Percentiles rank a stretch among this genome's conserved stretches.
These are phyloP conservation scores for Castanea sativa DNA, from an alignment of 306 rosid species.

Conservation along the genomic window DNA sequence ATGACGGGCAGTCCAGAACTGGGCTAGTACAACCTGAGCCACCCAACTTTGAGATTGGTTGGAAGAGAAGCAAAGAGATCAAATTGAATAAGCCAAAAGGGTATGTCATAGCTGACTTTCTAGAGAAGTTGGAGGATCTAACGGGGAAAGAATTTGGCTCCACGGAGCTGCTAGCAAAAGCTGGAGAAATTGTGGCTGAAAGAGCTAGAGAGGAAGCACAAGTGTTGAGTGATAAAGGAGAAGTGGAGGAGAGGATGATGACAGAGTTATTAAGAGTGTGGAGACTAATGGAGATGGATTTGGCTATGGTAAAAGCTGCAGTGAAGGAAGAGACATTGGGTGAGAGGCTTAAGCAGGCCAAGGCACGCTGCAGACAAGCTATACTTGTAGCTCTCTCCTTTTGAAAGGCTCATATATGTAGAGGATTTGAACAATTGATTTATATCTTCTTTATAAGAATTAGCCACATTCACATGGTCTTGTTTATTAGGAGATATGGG, in stretches of 20 bases:
- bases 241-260: conserved; percentile 85
- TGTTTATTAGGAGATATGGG: no score
- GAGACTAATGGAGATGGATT: conserved; percentile 87
- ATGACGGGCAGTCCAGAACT: conserved; percentile 34
- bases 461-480: no score
- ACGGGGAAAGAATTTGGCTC: conserved; percentile 82
- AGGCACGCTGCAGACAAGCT: conserved; percentile 96
- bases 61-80: conserved; percentile 89
- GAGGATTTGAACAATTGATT: neutral
- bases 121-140: conserved; percentile 73
- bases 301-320: conserved; percentile 85
- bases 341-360: conserved; percentile 77
- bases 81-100: conserved; percentile 72
- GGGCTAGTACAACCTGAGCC: conserved; percentile 58
- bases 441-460: neutral
- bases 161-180: conserved; percentile 61
- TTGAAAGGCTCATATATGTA: conserved; percentile 25
- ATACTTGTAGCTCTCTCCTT: conserved; percentile 85
- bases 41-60: conserved; percentile 78
- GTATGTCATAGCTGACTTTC: conserved; percentile 68
- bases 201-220: conserved; percentile 89
- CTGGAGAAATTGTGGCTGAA: conserved; percentile 83
- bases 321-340: conserved; percentile 74
- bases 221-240: conserved; percentile 66
- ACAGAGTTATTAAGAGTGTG: conserved; percentile 78